A percentile compares a stretch with the other conserved stretches of the same genome.
These are phyloP conservation scores for Quercus tomentella DNA, from an alignment of 331 rosid genomes.

Conservation along the genomic window DNA sequence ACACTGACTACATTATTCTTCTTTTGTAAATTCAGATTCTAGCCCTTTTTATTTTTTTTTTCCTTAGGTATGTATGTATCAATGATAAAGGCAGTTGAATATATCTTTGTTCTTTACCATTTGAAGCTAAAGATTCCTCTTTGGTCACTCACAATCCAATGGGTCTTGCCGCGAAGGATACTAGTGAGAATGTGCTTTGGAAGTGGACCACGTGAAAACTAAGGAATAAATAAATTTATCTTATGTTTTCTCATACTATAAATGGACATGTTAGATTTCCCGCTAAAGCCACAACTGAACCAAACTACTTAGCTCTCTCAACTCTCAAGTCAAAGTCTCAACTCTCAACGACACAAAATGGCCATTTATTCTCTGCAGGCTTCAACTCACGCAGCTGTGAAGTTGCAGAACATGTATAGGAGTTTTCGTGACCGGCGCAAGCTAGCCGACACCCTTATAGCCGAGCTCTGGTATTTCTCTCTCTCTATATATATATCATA, in stretches of 20 bases:
- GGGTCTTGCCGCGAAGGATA: too few relatives aligned
- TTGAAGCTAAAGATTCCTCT: too few relatives aligned
- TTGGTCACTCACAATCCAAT: too few relatives aligned
- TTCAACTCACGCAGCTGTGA: neutral
- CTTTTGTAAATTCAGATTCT: too few relatives aligned
- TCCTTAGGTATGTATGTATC: neutral
- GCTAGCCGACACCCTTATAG: neutral
- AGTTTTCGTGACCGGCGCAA: neutral
- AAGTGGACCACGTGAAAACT: constrained; percentile 1
- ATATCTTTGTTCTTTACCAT: neutral
- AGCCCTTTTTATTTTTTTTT: neutral
- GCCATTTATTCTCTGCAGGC: neutral
- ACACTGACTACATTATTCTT: too few relatives aligned
- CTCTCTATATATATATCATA: neutral
- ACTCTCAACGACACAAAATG: neutral
- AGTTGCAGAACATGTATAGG: neutral
- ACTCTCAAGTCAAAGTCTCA: neutral
- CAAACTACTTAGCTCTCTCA: neutral
- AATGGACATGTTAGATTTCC: neutral
- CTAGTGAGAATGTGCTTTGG: neutral
- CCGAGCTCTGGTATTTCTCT: neutral
- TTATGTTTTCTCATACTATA: neutral
- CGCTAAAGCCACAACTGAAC: neutral
- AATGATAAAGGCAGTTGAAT: neutral
- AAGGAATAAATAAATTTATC: neutral